Conservation (phyloP, 495 filamentous ascomycete species). For the Neurospora sp. region DNA sequence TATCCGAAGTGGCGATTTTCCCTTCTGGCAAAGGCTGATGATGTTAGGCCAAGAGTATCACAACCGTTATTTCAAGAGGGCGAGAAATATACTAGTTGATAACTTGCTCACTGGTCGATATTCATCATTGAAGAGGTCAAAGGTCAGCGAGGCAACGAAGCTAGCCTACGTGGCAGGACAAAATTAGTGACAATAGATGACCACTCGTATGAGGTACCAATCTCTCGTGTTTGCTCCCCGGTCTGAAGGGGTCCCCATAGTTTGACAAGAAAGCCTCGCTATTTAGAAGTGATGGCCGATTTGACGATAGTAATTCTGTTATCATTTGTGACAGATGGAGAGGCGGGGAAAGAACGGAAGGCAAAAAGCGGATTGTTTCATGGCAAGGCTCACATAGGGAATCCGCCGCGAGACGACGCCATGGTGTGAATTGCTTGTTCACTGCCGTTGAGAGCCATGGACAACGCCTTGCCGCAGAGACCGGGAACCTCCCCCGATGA, state of each 20-base stretch:
- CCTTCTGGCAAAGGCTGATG: neutral
- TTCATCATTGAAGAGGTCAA: too few species aligned
- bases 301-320: neutral
- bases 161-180: neutral
- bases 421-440: neutral
- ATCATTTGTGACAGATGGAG: neutral
- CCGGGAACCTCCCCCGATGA: neutral
- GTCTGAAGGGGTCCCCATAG: neutral
- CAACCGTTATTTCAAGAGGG: neutral
- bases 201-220: neutral
- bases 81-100: too few species aligned
- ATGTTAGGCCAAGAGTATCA: neutral
- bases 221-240: neutral
- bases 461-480: neutral
- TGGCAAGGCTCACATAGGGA: neutral
- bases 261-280: neutral
- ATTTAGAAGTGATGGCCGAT: neutral
- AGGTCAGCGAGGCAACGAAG: neutral
- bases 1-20: neutral
- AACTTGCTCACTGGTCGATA: too few species aligned
- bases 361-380: neutral
- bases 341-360: neutral
- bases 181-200: neutral
- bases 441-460: neutral
- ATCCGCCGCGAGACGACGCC: neutral